phyloP scores from a whole-genome alignment of 306 rosid species.

The Argentina anserina region DNA sequence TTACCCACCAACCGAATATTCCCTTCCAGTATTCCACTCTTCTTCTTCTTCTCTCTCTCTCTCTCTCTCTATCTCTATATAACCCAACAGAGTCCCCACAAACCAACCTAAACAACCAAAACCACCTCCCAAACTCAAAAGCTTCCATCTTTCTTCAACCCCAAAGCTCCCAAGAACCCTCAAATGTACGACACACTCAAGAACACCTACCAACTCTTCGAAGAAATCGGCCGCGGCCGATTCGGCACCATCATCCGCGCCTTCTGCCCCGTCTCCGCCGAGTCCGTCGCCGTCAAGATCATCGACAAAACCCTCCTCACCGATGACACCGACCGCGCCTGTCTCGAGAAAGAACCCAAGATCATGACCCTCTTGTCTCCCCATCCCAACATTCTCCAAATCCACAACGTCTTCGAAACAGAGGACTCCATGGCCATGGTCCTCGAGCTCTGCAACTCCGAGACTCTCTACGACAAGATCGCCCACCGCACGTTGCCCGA shows the following conservation, averaged over 20 bases:
- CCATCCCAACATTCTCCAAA: slow-evolving; percentile 58
- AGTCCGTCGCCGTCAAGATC: slow-evolving; percentile 56
- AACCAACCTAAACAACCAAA: background rate
- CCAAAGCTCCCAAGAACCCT: background rate
- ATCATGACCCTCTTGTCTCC: slow-evolving; percentile 59
- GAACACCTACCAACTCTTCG: slow-evolving; percentile 45
- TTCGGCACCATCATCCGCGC: slow-evolving; percentile 69
- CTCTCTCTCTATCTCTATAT: slow-evolving; percentile 6
- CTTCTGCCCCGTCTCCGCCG: slow-evolving; percentile 26
- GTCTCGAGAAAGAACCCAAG: slow-evolving; percentile 67
- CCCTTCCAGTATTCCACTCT: slow-evolving; percentile 14
- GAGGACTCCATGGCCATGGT: slow-evolving; percentile 42
- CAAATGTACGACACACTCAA: slow-evolving; percentile 50
- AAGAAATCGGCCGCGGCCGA: slow-evolving; percentile 73
- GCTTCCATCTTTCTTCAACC: slow-evolving; percentile 1
- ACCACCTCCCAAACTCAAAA: background rate
- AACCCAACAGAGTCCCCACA: background rate
- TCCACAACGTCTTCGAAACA: slow-evolving; percentile 47
- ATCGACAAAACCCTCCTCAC: slow-evolving; percentile 50
- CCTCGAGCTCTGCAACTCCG: slow-evolving; percentile 51
- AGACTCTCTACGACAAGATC: slow-evolving; percentile 66
- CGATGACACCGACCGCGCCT: slow-evolving; percentile 55
- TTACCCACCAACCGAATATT: slow-evolving; percentile 30
- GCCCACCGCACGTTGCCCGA: slow-evolving; percentile 39
- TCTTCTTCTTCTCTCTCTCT: background rate